Percentiles rank a stretch among this genome's conserved stretches.
These are phyloP conservation scores for Forsythia suspensa DNA, from an alignment of 257 asterid genomes.

Conservation along the genomic window DNA sequence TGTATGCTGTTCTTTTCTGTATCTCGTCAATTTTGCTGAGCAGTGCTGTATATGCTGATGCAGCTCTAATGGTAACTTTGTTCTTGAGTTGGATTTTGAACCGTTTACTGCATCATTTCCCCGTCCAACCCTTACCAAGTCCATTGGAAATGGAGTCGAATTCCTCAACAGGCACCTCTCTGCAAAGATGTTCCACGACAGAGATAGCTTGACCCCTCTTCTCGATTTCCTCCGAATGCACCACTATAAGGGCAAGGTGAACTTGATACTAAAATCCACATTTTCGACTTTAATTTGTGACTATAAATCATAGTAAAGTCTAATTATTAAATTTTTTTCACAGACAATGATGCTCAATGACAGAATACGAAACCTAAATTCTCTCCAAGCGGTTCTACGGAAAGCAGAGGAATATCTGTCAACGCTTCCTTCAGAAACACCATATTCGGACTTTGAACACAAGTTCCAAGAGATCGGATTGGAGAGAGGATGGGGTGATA, in stretches of 20 bases:
- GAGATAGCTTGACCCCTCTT: slow-evolving; percentile 22
- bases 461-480: slow-evolving; percentile 28
- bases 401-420: slow-evolving; percentile 30
- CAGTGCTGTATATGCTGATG: neutral
- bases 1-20: neutral
- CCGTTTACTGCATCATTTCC: slow-evolving; percentile 32
- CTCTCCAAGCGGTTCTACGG: slow-evolving; percentile 21
- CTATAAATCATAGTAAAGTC: neutral
- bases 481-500: slow-evolving; percentile 32
- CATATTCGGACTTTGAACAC: slow-evolving; percentile 16
- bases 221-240: slow-evolving; percentile 37
- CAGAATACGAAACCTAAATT: slow-evolving; percentile 13
- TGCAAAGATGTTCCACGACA: slow-evolving; percentile 29
- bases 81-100: slow-evolving; percentile 39
- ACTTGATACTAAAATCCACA: neutral
- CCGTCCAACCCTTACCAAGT: slow-evolving; percentile 27
- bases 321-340: neutral
- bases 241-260: slow-evolving; percentile 33
- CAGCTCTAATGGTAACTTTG: slow-evolving; percentile 9
- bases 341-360: slow-evolving; percentile 32
- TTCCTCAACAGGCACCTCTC: slow-evolving; percentile 38
- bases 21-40: neutral
- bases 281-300: neutral
- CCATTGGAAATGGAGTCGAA: slow-evolving; percentile 38
- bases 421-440: slow-evolving; percentile 18